Evolutionary conservation across 345 rosid genomes (phyloP).

Genomic region (Rhodamnia rubescens): DNA sequence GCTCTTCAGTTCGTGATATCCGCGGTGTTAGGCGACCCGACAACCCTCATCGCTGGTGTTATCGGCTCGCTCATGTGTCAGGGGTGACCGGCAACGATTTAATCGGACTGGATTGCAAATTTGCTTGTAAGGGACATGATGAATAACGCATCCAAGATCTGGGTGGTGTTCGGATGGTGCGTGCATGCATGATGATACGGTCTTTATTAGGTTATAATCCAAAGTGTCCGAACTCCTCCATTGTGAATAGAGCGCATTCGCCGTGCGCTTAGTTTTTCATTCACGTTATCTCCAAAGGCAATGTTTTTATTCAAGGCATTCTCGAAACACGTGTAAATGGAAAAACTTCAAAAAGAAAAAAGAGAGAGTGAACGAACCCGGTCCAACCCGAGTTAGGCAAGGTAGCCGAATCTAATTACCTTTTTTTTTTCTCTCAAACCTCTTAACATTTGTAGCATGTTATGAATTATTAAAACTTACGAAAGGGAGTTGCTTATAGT

Average conservation of each 20-base stretch:
- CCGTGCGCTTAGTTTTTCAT: background rate
- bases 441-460: background rate
- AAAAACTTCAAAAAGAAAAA: background rate
- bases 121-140: background rate
- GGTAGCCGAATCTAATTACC: background rate
- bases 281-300: background rate
- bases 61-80: constrained; percentile 52
- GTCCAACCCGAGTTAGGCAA: background rate
- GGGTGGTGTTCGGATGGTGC: background rate
- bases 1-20: constrained; percentile 80
- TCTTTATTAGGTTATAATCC: background rate
- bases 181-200: background rate
- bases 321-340: no score
- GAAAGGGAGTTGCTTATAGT: background rate
- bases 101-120: background rate
- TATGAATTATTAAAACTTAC: no score
- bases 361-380: background rate
- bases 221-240: background rate
- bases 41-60: constrained; percentile 69
- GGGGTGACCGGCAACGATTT: background rate
- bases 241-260: background rate
- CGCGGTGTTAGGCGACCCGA: constrained; percentile 90
- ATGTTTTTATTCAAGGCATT: background rate
- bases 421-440: background rate
- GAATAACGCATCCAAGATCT: background rate